These are phyloP conservation scores for Trametes versicolor DNA, from an alignment of 1,284 basidiomycete species.

Conservation along the genomic window DNA sequence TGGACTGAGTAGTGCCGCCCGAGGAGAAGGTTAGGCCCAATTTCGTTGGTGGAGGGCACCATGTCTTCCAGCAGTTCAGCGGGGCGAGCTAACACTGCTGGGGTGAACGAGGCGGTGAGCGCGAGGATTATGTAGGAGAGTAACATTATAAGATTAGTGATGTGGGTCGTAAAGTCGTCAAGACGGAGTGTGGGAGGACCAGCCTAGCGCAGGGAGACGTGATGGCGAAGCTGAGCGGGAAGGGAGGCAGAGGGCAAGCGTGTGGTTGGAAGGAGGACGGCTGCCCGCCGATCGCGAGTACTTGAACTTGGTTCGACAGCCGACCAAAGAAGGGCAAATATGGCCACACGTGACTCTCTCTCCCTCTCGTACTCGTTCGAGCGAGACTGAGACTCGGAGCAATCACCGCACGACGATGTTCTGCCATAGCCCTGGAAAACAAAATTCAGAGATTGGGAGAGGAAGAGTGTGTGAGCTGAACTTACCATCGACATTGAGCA, in stretches of 20 bases:
- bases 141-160: conserved; percentile 25
- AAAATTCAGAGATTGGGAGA: not conserved
- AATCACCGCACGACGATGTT: conserved; percentile 20
- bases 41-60: not conserved
- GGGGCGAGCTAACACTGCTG: conserved; percentile 21
- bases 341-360: conserved; percentile 22
- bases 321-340: conserved; percentile 34
- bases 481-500: not conserved
- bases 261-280: not conserved
- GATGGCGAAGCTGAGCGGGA: conserved; percentile 1
- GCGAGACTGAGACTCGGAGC: not conserved
- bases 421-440: not conserved
- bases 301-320: conserved; percentile 30
- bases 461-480: too few species aligned
- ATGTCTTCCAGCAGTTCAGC: conserved; percentile 3
- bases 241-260: not conserved
- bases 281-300: conserved; percentile 12
- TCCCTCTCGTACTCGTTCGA: not conserved
- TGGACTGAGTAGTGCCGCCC: conserved; percentile 35
- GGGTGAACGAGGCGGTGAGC: conserved; percentile 23
- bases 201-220: conserved; percentile 19
- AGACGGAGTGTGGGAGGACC: conserved; percentile 23
- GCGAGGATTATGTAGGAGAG: conserved; percentile 30
- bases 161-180: conserved; percentile 15
- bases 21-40: conserved; percentile 31